A percentile compares a stretch with the other conserved stretches of the same genome.
phyloP scores from a whole-genome alignment of 257 asterid species.

The Anisodus tanguticus region DNA sequence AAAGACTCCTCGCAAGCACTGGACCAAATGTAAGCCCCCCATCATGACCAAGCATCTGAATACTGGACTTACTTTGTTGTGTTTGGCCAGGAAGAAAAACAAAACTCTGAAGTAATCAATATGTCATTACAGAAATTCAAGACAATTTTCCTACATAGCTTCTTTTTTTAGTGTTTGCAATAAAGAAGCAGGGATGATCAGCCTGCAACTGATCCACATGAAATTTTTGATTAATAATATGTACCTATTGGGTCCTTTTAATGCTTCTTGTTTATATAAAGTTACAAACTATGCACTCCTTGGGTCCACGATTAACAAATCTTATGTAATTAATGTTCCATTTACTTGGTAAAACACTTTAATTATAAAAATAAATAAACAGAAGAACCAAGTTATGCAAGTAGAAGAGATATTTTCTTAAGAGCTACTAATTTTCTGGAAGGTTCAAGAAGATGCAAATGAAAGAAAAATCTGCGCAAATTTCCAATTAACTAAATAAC shows the following conservation, averaged over 20 bases:
- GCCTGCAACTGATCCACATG: slow-evolving; percentile 22
- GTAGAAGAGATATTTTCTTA: neutral
- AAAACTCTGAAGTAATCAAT: neutral
- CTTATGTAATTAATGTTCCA: neutral
- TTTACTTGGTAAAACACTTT: neutral
- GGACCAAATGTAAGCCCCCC: neutral
- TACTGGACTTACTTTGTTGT: neutral
- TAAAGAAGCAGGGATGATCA: neutral
- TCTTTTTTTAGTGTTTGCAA: no score
- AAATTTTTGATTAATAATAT: neutral
- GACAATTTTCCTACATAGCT: neutral
- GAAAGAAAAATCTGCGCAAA: no score
- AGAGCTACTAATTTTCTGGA: neutral
- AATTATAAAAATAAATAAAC: neutral
- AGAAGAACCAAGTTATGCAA: neutral
- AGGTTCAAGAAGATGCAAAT: neutral
- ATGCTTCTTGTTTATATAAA: neutral
- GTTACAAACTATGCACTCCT: slow-evolving; percentile 13
- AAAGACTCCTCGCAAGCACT: neutral
- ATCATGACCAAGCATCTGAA: neutral
- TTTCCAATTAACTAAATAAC: neutral
- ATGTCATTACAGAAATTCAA: neutral
- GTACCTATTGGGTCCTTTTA: neutral
- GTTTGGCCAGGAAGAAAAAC: neutral
- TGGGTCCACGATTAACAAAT: neutral